Base-by-base conservation (phyloP, 225 moss, liverwort and hornwort genomes). In the Physcomitrellopsis africana region DNA sequence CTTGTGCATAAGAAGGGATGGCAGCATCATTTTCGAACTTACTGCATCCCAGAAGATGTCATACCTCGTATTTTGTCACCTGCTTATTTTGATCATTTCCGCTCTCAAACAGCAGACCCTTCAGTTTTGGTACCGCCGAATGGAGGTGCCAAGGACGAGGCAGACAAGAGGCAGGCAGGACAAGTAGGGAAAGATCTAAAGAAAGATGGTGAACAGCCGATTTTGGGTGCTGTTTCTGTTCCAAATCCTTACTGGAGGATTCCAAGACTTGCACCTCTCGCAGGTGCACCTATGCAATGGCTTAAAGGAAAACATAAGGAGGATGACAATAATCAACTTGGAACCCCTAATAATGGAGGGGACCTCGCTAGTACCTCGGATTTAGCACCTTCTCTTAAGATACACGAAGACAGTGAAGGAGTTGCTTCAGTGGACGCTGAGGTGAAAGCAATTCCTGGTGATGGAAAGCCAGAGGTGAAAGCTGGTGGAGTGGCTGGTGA, bases 41-140 rank as follows among this genome's bases (percentile, higher is more conserved):
- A 93, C 17, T 99, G 99, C 68, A 99, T 99, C 63, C 99, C 99
- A 42, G 99, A 95, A 74, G 99, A 99, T 82, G 78, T 99, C 18
- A 92, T 99, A 56, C 99, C 99, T 43, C 95, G 99, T 63, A 92
- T 99, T 60, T 73, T 99, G 77, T 99, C 99, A 64, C 99, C 99
- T 71, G 99, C 95, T 65, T 99, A 99, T 75, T 99, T 99, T 65
- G 79, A 95, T 77, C 99, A 99, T 56, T 99, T 85, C 52, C 99
- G 95, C 72, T 74, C 87, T 68, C 93, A 93, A 70, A 81, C 60
- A 65, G 57, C 76, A 62, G 67, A 79, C 67, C 69, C 46, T 80
- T 48, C 60, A 68, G 64, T 51, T 65, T 59, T 64, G 41, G 29
- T 63, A 48, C 63, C 68, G 56, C 58, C 63, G 70, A 84, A 65